Conservation (phyloP, 2,329 filamentous ascomycete genomes). For the Atkinsonella texensis region DNA sequence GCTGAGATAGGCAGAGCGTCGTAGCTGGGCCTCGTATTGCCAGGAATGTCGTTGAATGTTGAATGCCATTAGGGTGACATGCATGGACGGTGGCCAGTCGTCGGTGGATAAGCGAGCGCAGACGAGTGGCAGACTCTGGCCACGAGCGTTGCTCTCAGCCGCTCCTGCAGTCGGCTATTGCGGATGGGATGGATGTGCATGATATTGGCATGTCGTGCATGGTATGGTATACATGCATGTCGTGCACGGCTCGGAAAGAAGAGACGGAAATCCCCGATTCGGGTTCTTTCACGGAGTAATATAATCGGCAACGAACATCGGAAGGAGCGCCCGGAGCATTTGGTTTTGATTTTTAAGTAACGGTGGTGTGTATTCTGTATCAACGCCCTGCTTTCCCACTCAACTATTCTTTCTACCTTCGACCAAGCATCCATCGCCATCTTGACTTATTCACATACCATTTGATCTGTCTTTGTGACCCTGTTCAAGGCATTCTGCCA, state of each 20-base stretch:
- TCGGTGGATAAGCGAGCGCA: neutral
- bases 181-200: too few relatives aligned
- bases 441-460: too few relatives aligned
- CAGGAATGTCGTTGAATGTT: neutral
- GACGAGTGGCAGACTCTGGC: neutral
- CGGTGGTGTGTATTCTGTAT: too few relatives aligned
- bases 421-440: too few relatives aligned
- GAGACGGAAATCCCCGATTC: neutral
- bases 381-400: too few relatives aligned
- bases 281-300: neutral
- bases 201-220: neutral
- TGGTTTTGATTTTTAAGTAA: neutral
- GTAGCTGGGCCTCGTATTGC: neutral
- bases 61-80: neutral
- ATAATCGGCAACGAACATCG: neutral
- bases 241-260: neutral
- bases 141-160: neutral
- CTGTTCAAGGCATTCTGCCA: too few relatives aligned
- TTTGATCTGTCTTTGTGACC: too few relatives aligned
- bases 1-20: neutral
- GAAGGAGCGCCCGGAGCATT: neutral
- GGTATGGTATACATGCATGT: neutral
- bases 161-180: neutral
- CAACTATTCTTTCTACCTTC: too few relatives aligned
- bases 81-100: neutral